Base-by-base conservation (phyloP, 2,329 filamentous ascomycete genomes). In the Cladosporium sp. region DNA sequence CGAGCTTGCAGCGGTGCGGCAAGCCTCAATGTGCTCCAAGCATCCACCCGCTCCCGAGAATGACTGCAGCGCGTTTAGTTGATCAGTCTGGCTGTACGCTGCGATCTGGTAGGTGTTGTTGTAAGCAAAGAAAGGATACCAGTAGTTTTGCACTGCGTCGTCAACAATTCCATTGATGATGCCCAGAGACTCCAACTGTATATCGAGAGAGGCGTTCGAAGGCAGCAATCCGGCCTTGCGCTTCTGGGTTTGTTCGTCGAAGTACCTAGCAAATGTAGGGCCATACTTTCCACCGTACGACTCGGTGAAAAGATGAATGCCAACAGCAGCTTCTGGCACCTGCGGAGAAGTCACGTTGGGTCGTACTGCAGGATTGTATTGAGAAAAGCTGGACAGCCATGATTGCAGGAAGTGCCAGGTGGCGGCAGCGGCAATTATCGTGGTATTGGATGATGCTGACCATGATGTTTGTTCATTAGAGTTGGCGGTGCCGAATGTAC, bases 91-190 rank as follows among this genome's bases (percentile, higher is more conserved):
- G 39, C 75, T 73, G 55, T 86, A 76, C 2, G 77, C 72, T 54
- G 78, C 61, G 50, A 86, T 75, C 7, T 76, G 79, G 61, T 86
- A 90, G 0, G 83, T 81, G 62, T 86, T 87, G 61, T 80, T 79
- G 51, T 74, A 73, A 8, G 79, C 78, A 63, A 83, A 84, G 7
- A 66, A 61, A 1, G 80, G 75, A 55, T 79, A 82, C 57, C 69
- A 78, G 2, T 78, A 76, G 3, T 72, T 71, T 66, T 88, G 83
- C 1, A 82, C 72, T 25, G 81, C 63, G 57, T 78, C 74, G 60
- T 90, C 86, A 30, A 89, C 71, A 55, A 84, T 80, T 11, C 84
- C 85, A 63, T 89, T 87, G 51, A 88, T 72, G 51, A 90, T 85
- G 18, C 85, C 84, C 0, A 89, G 67, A 0, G 84, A 79, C 12